Base-by-base conservation (phyloP, 305 asterid genomes). In the Andrographis paniculata region DNA sequence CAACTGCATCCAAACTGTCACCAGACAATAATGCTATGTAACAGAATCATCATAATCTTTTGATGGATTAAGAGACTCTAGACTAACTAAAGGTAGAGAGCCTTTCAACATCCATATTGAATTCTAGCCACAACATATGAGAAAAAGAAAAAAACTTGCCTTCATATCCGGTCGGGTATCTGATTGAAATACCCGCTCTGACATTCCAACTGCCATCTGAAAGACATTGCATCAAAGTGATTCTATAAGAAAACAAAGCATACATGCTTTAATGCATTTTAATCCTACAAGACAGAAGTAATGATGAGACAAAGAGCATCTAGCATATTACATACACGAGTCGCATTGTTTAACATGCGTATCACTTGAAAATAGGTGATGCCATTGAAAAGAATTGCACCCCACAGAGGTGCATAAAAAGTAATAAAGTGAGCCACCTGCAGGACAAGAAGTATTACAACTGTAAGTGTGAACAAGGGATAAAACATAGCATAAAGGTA, bases 191-290 rank as follows among this genome's bases (percentile, higher is more conserved):
- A 74, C 66, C 43, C 87, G 70, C 19, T 80, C 96, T 42, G 96
- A 83, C 81, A 91, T 86, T 53, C 89, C 94, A 12, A 66, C 99
- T 50, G 94, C 95, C 99, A 91, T 91, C 99, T 91, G 81, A 35
- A 74, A 56, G 49, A 59, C 27, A 45, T 53, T 30, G 48, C 35
- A 66, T 54, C 49, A 71, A 23, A 15, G 45, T 39, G 52, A 48
- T 36, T 47, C 41, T 52, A 50, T 41, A 49, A 37, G 45, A 41
- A 53, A 24, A 45, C 52, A 46, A 50, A 45, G 22, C 28, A 52
- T 11, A 42, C 33, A 14, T 17, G 21, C 14, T 46, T 52, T 2
- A 37, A 45, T 11, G 30, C 17, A 51, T 62, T 48, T 46, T 60
- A 45, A 63, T 35, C 48, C 52, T 56, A 51, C 48, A 56, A 58